Base-by-base conservation (phyloP, 2,329 filamentous ascomycete species). In the Fusarium sterilihyphosum region DNA sequence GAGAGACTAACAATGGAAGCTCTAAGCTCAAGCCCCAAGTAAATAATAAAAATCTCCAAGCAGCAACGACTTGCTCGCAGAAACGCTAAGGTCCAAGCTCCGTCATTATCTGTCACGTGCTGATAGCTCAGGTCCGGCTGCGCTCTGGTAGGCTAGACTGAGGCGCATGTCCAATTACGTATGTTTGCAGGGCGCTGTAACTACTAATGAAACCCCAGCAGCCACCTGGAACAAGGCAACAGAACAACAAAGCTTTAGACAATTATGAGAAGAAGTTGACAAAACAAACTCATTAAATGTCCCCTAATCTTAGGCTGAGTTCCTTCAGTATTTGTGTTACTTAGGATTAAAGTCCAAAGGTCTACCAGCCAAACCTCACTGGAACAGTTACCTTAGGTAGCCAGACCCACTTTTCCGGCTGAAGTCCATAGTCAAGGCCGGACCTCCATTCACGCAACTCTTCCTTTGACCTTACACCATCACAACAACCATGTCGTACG, bases 401-500 rank as follows among this genome's bases (percentile, higher is more conserved):
- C 40, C 8, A 1, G 40, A 4, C 26, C 46, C 46, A 49, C 31
- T 33, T 24, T 24, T 52, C 49, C 31, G 49, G 49, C 49, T 35
- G 31, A 52, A 52, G 22, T 24, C 22, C 22, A 33, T 18, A 18
- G 47, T 18, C 47, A 52, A 52, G 47, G 8, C 47, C 29, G 4
- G 17, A 12, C 29, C 29, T 50, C 22, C 29, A 52, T 52, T 17
- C 47, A 52, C 29, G 49, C 22, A 38, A 61, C 57, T 49, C 49
- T 53, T 61, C 26, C 52, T 33, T 53, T 57, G 40, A 53, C 20
- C 29, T 54, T 40, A 53, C 6, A 24, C 8, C 24, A 35, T 44
- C 60, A 66, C 43, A 37, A 38, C 62, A 50, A 64, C 24, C 72
- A 98, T 98, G 96, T 98, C 96, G 24, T 98, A 96, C 85, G 93